Percentiles rank a stretch among this genome's conserved stretches.
Evolutionary conservation across 1,139 yeast genomes (phyloP).

Genomic region (Suhomyces terraborum): DNA sequence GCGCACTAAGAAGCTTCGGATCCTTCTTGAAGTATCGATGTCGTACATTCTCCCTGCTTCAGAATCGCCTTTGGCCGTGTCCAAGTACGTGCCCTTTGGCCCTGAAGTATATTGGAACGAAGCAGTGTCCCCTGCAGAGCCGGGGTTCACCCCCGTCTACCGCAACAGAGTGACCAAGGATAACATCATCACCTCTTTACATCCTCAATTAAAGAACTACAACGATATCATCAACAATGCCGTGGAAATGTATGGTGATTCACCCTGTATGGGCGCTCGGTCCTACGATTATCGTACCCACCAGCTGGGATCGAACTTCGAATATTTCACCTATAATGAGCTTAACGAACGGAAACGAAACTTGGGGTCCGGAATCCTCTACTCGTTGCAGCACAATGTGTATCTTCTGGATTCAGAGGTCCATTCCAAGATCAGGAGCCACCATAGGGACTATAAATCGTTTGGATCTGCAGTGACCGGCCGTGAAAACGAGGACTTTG

Average conservation of each 20-base stretch:
- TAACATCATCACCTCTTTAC: constrained; percentile 11
- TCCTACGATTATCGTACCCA: constrained; percentile 34
- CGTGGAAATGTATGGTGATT: constrained; percentile 21
- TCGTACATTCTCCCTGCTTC: constrained; percentile 1
- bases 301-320: constrained; percentile 24
- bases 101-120: constrained; percentile 8
- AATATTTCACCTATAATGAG: constrained; percentile 24
- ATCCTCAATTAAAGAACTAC: constrained; percentile 32
- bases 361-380: constrained; percentile 37
- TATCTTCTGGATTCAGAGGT: constrained; percentile 24
- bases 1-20: too few relatives aligned
- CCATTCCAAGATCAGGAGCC: constrained; percentile 33
- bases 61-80: constrained; percentile 1
- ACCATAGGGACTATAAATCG: constrained; percentile 22
- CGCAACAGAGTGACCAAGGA: constrained; percentile 16
- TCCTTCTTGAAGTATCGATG: too few relatives aligned
- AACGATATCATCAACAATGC: constrained; percentile 29
- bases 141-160: constrained; percentile 13
- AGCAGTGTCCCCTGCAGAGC: constrained; percentile 4
- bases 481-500: constrained; percentile 11
- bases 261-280: constrained; percentile 35
- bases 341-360: constrained; percentile 25
- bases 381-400: constrained; percentile 32
- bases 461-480: constrained; percentile 18
- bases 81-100: constrained; percentile 8